Evolutionary conservation across 108 stramenopile genomes (phyloP).

Genomic region (Cylindrotheca closterium): DNA sequence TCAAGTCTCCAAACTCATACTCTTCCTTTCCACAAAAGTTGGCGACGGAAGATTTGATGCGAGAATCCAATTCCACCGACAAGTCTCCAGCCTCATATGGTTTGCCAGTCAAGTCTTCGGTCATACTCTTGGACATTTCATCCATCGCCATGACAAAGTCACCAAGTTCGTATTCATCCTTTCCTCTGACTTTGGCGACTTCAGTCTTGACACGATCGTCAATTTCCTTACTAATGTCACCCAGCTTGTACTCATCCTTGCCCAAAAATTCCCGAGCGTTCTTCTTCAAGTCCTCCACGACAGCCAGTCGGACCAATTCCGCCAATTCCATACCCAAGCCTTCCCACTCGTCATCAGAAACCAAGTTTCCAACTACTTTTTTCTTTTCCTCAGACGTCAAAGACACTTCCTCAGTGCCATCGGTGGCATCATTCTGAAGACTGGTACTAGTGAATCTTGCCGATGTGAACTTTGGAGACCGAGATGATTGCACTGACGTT

Average conservation of each 20-base stretch:
- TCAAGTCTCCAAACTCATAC: slow-evolving; percentile 78
- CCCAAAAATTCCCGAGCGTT: slow-evolving; percentile 77
- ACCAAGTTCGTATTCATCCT: slow-evolving; percentile 60
- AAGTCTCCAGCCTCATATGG: slow-evolving; percentile 81
- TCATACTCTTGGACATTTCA: slow-evolving; percentile 43
- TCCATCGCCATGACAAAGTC: slow-evolving; percentile 80
- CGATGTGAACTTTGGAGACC: too few relatives aligned
- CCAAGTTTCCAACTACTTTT: slow-evolving; percentile 62
- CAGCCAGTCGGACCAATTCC: slow-evolving; percentile 70
- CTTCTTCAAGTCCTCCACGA: slow-evolving; percentile 81
- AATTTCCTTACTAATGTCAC: slow-evolving; percentile 76
- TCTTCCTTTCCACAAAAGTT: slow-evolving; percentile 63
- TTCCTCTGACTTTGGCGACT: slow-evolving; percentile 59
- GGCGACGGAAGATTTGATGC: slow-evolving; percentile 61
- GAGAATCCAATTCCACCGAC: slow-evolving; percentile 56
- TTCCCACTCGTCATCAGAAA: slow-evolving; percentile 81
- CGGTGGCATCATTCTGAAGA: too few relatives aligned
- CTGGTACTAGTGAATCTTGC: too few relatives aligned
- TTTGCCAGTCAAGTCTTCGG: slow-evolving; percentile 71
- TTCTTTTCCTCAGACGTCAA: slow-evolving; percentile 24
- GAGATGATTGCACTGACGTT: too few relatives aligned
- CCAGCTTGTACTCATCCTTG: slow-evolving; percentile 62
- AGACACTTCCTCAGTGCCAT: too few relatives aligned
- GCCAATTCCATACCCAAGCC: slow-evolving; percentile 79
- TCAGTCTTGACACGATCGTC: slow-evolving; percentile 74